phyloP scores from a whole-genome alignment of 345 rosid genomes.

The Linum lewisii region DNA sequence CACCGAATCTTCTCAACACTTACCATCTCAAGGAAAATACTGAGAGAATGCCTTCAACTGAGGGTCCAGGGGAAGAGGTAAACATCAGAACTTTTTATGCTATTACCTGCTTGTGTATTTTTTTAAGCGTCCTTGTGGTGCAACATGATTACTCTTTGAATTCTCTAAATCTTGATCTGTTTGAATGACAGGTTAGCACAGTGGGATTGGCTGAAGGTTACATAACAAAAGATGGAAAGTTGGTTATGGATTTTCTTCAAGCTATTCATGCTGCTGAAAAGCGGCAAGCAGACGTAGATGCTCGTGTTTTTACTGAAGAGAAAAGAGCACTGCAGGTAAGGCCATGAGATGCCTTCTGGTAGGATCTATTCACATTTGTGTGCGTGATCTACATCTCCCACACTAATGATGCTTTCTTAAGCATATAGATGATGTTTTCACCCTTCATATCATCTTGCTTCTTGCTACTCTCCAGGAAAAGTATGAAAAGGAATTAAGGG shows the following conservation, averaged over 20 bases:
- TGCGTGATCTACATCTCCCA: slow-evolving; percentile 2
- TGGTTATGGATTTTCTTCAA: slow-evolving; percentile 70
- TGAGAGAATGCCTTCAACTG: slow-evolving; percentile 24
- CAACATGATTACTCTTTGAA: background rate
- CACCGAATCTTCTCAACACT: slow-evolving; percentile 51
- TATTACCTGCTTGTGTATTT: slow-evolving; percentile 11
- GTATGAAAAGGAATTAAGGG: slow-evolving; percentile 82
- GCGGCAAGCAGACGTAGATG: slow-evolving; percentile 83
- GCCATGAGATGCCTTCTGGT: slow-evolving; percentile 4
- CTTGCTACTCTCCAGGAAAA: slow-evolving; percentile 47
- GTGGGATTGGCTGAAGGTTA: slow-evolving; percentile 48
- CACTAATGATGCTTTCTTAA: background rate
- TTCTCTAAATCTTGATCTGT: slow-evolving; percentile 8
- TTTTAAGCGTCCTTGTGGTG: background rate
- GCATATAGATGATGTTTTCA: background rate
- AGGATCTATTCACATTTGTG: slow-evolving; percentile 8
- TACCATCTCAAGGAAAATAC: slow-evolving; percentile 51
- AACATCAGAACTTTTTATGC: slow-evolving; percentile 6
- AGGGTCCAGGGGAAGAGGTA: slow-evolving; percentile 17
- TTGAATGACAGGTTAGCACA: slow-evolving; percentile 39
- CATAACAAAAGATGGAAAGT: slow-evolving; percentile 55
- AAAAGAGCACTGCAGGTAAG: slow-evolving; percentile 63
- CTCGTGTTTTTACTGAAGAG: slow-evolving; percentile 65
- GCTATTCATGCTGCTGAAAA: slow-evolving; percentile 90
- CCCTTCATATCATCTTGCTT: slow-evolving; percentile 6